Evolutionary conservation across 1,139 yeast species (phyloP).

Genomic region (Geotrichum citri-aurantii): DNA sequence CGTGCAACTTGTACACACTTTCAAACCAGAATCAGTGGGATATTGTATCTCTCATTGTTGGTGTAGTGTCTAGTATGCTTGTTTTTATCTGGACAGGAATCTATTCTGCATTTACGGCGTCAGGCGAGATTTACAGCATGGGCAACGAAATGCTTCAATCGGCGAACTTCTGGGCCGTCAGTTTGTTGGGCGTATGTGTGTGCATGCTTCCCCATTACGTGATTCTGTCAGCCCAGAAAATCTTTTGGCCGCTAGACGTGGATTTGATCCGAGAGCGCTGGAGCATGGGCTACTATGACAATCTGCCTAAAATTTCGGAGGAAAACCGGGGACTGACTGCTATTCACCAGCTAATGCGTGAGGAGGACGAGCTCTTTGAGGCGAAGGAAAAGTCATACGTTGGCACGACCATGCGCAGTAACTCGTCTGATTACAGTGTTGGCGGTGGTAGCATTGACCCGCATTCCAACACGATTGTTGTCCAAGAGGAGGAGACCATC

Average conservation of each 20-base stretch:
- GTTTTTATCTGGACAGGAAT: conserved; percentile 89
- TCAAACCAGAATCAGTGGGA: conserved; percentile 92
- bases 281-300: conserved; percentile 24
- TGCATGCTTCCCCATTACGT: conserved; percentile 76
- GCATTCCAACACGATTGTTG: neutral
- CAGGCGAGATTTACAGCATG: conserved; percentile 71
- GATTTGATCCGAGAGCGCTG: conserved; percentile 75
- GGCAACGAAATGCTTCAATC: conserved; percentile 71
- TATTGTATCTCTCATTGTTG: conserved; percentile 69
- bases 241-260: conserved; percentile 67
- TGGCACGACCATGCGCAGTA: neutral
- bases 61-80: conserved; percentile 58
- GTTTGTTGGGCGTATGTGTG: conserved; percentile 61
- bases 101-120: conserved; percentile 61
- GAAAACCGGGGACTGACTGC: conserved; percentile 19
- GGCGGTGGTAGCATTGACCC: neutral
- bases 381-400: conserved; percentile 1
- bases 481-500: neutral
- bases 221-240: conserved; percentile 54
- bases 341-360: conserved; percentile 11
- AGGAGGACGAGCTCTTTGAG: neutral
- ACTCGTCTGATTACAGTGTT: neutral
- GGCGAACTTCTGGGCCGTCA: conserved; percentile 74
- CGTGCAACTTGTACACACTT: conserved; percentile 76
- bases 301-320: conserved; percentile 15